A percentile compares a stretch with the other conserved stretches of the same genome.
Evolutionary conservation across 371 early-diverging fungal species (phyloP).

Genomic region (Apophysomyces ossiformis): DNA sequence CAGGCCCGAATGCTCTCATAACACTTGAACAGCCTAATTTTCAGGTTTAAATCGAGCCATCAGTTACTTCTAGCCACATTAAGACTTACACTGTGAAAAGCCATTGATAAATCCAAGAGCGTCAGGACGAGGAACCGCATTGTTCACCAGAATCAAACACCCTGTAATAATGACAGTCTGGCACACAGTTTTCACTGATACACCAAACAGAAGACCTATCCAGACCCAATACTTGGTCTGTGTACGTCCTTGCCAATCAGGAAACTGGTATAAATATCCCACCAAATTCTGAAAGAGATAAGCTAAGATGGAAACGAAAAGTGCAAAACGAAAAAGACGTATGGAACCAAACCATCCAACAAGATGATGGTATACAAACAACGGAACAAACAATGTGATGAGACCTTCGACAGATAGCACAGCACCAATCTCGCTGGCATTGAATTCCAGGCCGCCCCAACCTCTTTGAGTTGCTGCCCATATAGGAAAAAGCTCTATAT

Average conservation of each 20-base stretch:
- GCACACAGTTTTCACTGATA: slow-evolving; percentile 41
- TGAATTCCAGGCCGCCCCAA: slow-evolving; percentile 65
- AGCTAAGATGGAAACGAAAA: slow-evolving; percentile 41
- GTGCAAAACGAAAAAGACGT: slow-evolving; percentile 52
- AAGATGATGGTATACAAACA: slow-evolving; percentile 50
- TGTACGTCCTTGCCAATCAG: slow-evolving; percentile 29
- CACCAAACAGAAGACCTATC: slow-evolving; percentile 36
- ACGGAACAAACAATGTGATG: slow-evolving; percentile 58
- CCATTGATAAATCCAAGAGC: slow-evolving; percentile 47
- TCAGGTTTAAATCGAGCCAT: neutral
- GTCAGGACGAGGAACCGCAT: slow-evolving; percentile 36
- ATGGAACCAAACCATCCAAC: slow-evolving; percentile 53
- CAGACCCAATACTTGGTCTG: slow-evolving; percentile 52
- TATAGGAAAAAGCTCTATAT: slow-evolving; percentile 26
- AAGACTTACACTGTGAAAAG: slow-evolving; percentile 45
- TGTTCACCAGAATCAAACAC: slow-evolving; percentile 40
- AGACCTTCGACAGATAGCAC: slow-evolving; percentile 57
- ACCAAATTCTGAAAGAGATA: slow-evolving; percentile 47
- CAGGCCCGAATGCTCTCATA: slow-evolving; percentile 49
- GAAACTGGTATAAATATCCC: slow-evolving; percentile 37
- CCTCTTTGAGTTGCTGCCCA: slow-evolving; percentile 23
- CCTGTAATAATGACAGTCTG: slow-evolving; percentile 41
- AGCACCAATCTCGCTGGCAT: slow-evolving; percentile 55
- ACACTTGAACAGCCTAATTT: slow-evolving; percentile 45
- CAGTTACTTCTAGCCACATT: neutral